A percentile compares a stretch with the other conserved stretches of the same genome.
Conservation (phyloP, 2,329 filamentous ascomycete species). For the Metarhizium anisopliae region DNA sequence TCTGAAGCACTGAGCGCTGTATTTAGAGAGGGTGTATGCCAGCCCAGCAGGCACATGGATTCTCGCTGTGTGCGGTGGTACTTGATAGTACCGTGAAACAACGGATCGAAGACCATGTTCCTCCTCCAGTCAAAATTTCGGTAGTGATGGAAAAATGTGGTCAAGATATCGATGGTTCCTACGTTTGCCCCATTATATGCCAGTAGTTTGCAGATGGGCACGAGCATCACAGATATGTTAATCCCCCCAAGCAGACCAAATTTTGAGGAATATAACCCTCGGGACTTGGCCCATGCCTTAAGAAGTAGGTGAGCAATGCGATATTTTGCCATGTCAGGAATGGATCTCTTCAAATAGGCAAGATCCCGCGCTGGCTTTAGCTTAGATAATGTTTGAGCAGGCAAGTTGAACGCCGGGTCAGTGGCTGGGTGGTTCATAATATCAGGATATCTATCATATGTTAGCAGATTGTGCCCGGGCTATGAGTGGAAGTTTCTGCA, state of each 20-base stretch:
- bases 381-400: slow-evolving; percentile 47
- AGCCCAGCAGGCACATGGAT: slow-evolving; percentile 54
- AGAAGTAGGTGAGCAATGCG: slow-evolving; percentile 49
- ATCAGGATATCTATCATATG: slow-evolving; percentile 31
- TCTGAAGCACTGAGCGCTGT: slow-evolving; percentile 44
- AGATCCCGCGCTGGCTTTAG: slow-evolving; percentile 57
- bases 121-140: too few relatives aligned
- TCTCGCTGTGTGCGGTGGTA: slow-evolving; percentile 44
- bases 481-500: background rate
- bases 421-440: slow-evolving; percentile 36
- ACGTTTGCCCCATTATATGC: slow-evolving; percentile 24
- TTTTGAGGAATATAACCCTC: slow-evolving; percentile 54
- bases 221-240: slow-evolving; percentile 54
- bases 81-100: slow-evolving; percentile 36
- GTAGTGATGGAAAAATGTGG: slow-evolving; percentile 18
- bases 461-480: background rate
- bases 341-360: slow-evolving; percentile 36
- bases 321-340: slow-evolving; percentile 51
- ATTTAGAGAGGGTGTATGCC: slow-evolving; percentile 53
- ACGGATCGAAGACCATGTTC: slow-evolving; percentile 39
- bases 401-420: slow-evolving; percentile 46
- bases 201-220: slow-evolving; percentile 47
- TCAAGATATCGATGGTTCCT: slow-evolving; percentile 42
- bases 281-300: slow-evolving; percentile 51
- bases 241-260: slow-evolving; percentile 59